Percentiles rank a stretch among this genome's conserved stretches.
Evolutionary conservation across 2,329 filamentous ascomycete genomes (phyloP).

Genomic region (Xylariaceae sp.): DNA sequence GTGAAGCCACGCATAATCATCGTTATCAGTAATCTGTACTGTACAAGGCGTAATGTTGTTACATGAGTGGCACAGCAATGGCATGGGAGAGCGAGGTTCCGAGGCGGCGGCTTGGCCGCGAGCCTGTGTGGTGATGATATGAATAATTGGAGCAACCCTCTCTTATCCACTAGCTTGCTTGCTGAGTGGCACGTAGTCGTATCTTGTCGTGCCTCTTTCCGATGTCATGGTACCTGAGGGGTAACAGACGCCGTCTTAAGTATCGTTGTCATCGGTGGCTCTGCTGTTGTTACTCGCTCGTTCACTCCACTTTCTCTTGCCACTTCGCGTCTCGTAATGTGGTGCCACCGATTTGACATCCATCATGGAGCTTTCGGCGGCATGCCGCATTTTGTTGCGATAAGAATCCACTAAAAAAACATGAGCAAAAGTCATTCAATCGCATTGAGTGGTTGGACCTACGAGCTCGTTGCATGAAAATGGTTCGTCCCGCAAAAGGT

Average conservation of each 20-base stretch:
- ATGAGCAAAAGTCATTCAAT: slow-evolving; percentile 16
- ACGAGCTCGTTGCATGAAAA: slow-evolving; percentile 90
- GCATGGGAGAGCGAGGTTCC: background rate
- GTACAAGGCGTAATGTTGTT: background rate
- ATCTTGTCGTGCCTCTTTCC: background rate
- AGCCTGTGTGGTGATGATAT: background rate
- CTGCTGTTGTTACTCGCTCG: slow-evolving; percentile 41
- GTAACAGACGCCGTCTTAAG: background rate
- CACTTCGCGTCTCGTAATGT: slow-evolving; percentile 83
- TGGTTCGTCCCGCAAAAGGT: slow-evolving; percentile 77
- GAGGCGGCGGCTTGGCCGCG: too few relatives aligned
- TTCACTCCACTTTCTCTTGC: slow-evolving; percentile 72
- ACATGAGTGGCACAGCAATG: background rate
- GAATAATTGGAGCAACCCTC: background rate
- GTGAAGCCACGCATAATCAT: background rate
- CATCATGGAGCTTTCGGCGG: slow-evolving; percentile 69
- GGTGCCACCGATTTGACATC: slow-evolving; percentile 69
- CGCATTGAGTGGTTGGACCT: slow-evolving; percentile 41
- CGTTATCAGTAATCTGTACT: background rate
- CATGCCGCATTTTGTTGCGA: slow-evolving; percentile 50
- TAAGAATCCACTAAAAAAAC: slow-evolving; percentile 76
- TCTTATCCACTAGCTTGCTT: background rate
- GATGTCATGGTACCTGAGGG: background rate
- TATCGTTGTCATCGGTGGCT: slow-evolving; percentile 30
- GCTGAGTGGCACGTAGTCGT: background rate